phyloP scores from a whole-genome alignment of 352 stramenopile species.

The Pythium insidiosum region DNA sequence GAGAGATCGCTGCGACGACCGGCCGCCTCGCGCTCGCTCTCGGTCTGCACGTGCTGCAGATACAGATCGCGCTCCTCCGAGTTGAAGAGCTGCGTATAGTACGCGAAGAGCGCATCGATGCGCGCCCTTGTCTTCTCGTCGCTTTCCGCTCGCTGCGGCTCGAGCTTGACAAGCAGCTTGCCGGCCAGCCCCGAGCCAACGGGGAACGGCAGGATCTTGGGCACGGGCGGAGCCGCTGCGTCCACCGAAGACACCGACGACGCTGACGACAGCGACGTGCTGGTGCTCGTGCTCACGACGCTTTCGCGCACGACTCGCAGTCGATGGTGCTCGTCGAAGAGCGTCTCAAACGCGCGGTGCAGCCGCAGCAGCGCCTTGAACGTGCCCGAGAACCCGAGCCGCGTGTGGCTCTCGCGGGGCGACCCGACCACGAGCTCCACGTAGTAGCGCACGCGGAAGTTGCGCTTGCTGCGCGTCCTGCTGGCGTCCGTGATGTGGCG shows the following conservation, averaged over 20 bases:
- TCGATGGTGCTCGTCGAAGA: conserved; percentile 26
- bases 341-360: conserved; percentile 31
- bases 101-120: conserved; percentile 41
- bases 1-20: too few species aligned
- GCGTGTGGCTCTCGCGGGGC: conserved; percentile 38
- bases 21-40: conserved; percentile 8
- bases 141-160: conserved; percentile 34
- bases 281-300: conserved; percentile 27
- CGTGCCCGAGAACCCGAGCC: conserved; percentile 50
- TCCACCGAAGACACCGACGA: conserved; percentile 26
- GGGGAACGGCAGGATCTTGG: conserved; percentile 15
- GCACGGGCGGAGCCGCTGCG: not conserved
- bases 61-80: conserved; percentile 49
- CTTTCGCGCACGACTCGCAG: conserved; percentile 24
- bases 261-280: conserved; percentile 36
- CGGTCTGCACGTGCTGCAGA: conserved; percentile 32
- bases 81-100: conserved; percentile 65
- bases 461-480: conserved; percentile 20
- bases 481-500: conserved; percentile 34
- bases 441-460: conserved; percentile 59
- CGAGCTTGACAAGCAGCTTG: conserved; percentile 40
- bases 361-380: conserved; percentile 52
- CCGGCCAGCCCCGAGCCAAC: too few species aligned
- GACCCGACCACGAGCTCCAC: conserved; percentile 57
- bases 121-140: conserved; percentile 40